Conservation (phyloP, 169 alveolate species). For the Cryptosporidium bovis region DNA sequence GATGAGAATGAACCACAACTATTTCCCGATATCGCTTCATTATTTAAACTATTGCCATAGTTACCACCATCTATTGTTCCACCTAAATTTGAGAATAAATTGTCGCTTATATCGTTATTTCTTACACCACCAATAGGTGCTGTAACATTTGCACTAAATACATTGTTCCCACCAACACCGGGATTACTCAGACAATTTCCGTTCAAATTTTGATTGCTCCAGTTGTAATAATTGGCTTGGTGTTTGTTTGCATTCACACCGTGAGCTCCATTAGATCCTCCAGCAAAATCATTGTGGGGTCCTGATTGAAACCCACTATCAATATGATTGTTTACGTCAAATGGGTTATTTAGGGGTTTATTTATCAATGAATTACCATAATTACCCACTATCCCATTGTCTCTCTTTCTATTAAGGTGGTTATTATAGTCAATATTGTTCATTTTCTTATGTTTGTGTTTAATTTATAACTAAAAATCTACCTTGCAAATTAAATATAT, state of each 20-base stretch:
- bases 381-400: not conserved
- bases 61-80: constrained; percentile 5
- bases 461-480: no score
- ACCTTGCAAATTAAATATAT: no score
- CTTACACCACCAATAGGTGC: not conserved
- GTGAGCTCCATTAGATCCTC: not conserved
- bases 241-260: not conserved
- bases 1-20: no score
- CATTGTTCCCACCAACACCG: not conserved
- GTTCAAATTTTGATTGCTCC: not conserved
- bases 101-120: constrained; percentile 2
- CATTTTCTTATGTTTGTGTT: no score
- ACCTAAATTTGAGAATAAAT: not conserved
- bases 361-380: not conserved
- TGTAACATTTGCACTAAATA: not conserved
- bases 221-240: constrained; percentile 22
- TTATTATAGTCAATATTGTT: no score
- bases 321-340: constrained; percentile 6
- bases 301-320: not conserved
- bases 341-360: constrained; percentile 42
- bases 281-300: not conserved
- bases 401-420: no score
- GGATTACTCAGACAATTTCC: not conserved
- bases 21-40: no score
- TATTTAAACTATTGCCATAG: not conserved